Conservation (phyloP, 306 rosid genomes). For the Sesbania bispinosa region DNA sequence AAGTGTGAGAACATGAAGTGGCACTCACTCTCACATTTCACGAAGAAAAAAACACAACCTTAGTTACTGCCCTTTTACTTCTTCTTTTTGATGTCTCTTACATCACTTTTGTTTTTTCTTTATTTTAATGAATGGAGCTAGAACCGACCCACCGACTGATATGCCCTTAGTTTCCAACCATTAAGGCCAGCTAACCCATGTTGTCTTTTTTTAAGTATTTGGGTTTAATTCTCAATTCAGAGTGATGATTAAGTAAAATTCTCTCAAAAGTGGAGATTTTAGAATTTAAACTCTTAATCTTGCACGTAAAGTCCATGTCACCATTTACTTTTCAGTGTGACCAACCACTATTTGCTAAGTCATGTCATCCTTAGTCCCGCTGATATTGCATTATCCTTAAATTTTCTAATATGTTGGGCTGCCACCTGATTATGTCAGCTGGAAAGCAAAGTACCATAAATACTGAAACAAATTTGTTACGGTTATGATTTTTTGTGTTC, state of each 20-base stretch:
- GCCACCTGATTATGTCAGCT: slow-evolving; percentile 38
- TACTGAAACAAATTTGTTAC: slow-evolving; percentile 4
- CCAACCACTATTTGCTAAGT: no score
- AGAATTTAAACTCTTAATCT: no score
- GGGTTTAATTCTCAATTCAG: no score
- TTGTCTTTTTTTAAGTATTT: no score
- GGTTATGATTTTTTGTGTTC: neutral
- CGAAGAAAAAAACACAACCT: neutral
- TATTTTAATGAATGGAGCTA: slow-evolving; percentile 34
- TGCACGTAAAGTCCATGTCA: no score
- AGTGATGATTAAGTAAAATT: no score
- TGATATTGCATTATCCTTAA: slow-evolving; percentile 24
- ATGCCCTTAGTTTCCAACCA: slow-evolving; percentile 33
- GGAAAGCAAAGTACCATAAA: slow-evolving; percentile 32
- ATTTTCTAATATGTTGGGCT: slow-evolving; percentile 14
- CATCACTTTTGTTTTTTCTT: neutral
- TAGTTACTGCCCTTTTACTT: neutral
- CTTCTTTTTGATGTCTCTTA: neutral
- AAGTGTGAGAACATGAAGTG: slow-evolving; percentile 35
- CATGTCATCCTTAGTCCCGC: slow-evolving; percentile 23
- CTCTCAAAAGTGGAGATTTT: no score
- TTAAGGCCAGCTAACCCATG: slow-evolving; percentile 41
- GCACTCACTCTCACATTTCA: slow-evolving; percentile 48
- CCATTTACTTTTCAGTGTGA: no score
- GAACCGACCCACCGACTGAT: slow-evolving; percentile 63